phyloP scores from a whole-genome alignment of 768 basidiomycete species.

The Sarcomyxa edulis region DNA sequence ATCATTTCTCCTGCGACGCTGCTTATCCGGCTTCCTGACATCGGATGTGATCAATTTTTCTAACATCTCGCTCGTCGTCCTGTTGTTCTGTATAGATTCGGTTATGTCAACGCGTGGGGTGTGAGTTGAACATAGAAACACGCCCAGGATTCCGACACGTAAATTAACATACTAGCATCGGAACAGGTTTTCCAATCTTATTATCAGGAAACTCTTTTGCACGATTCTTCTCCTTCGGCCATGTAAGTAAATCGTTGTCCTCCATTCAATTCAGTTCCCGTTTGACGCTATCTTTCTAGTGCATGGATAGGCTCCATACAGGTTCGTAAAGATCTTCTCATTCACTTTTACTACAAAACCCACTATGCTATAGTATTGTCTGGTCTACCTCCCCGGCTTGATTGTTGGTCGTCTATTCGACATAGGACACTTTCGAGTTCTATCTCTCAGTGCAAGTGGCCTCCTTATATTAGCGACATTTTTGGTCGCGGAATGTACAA shows the following conservation, averaged over 20 bases:
- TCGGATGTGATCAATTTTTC: conserved; percentile 6
- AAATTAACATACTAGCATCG: too few species aligned
- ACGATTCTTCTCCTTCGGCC: conserved; percentile 46
- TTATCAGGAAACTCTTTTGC: conserved; percentile 52
- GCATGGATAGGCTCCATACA: conserved; percentile 82
- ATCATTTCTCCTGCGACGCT: not conserved
- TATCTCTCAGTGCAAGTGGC: conserved; percentile 41
- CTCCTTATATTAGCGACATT: conserved; percentile 53
- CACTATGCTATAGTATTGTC: conserved; percentile 42
- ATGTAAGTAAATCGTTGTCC: conserved; percentile 39
- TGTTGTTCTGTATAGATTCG: conserved; percentile 36
- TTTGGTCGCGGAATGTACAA: conserved; percentile 63
- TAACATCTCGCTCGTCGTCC: conserved; percentile 1
- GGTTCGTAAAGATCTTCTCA: conserved; percentile 23
- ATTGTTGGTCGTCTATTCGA: conserved; percentile 69
- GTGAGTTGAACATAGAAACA: conserved; percentile 31
- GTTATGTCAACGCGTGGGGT: conserved; percentile 73
- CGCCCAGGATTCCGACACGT: not conserved
- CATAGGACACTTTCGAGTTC: conserved; percentile 56
- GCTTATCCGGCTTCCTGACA: conserved; percentile 3
- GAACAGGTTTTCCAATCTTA: conserved; percentile 75
- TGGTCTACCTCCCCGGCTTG: conserved; percentile 58
- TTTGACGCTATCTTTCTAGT: conserved; percentile 28
- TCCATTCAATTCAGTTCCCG: not conserved
- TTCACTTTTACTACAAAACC: not conserved